Evolutionary conservation across 129 eudicot genomes (phyloP).

Genomic region (Apium graveolens): DNA sequence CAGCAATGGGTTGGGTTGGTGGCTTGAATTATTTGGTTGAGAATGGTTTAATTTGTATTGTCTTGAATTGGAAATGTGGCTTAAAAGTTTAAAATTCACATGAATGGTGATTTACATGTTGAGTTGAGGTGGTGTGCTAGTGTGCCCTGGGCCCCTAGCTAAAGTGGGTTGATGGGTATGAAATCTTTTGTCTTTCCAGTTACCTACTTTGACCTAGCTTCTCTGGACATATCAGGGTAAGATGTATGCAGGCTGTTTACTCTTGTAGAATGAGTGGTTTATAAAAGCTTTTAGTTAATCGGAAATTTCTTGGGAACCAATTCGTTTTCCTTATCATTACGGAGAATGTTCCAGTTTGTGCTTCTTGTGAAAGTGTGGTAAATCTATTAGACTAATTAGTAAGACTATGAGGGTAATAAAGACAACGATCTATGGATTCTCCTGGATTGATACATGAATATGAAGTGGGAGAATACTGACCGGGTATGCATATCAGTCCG

Average conservation of each 20-base stretch:
- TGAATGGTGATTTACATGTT: not conserved
- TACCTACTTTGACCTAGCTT: slow-evolving; percentile 4
- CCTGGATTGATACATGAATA: not conserved
- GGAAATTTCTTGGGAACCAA: not conserved
- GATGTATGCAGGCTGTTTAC: not conserved
- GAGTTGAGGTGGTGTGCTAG: not conserved
- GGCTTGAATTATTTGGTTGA: not conserved
- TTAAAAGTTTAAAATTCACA: not conserved
- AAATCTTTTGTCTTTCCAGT: not conserved
- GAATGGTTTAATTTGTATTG: not conserved
- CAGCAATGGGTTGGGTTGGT: slow-evolving; percentile 3
- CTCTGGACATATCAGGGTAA: too few species aligned
- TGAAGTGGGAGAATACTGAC: not conserved
- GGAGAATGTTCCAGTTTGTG: not conserved
- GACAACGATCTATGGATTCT: not conserved
- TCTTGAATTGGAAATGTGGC: not conserved
- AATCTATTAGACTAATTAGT: not conserved
- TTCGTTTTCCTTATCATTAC: not conserved
- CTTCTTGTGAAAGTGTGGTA: not conserved
- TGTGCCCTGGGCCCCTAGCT: not conserved
- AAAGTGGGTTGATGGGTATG: slow-evolving; percentile 1
- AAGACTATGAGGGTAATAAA: not conserved
- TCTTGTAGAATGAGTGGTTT: not conserved
- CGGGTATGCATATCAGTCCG: not conserved
- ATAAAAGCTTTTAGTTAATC: not conserved